Evolutionary conservation across 2,329 filamentous ascomycete genomes (phyloP), one percentile per base, ranked within the genome.

Genomic region (Purpureocillium lavendulum): DNA sequence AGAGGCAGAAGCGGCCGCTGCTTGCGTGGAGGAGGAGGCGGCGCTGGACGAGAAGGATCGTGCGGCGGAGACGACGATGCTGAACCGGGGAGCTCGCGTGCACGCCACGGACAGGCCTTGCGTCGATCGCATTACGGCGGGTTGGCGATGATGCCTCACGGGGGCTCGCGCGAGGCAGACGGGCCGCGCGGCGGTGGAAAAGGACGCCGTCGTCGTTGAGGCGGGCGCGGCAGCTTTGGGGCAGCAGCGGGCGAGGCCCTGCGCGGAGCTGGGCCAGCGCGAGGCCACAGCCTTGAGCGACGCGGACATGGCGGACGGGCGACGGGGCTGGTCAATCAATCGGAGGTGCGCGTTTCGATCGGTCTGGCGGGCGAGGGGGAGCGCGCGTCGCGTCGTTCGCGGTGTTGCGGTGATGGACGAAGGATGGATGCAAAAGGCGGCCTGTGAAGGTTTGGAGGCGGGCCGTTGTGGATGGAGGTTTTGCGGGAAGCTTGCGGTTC

Each of bases 251-350:
- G 50, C 45, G 42, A 58, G 39, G 46, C 45, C 43, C 33, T 45
- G 43, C 36, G 40, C 39, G 36, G 47, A 39, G 40, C 46, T 47
- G 42, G 51, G 56, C 46, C 53, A 52, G 47, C 56, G 55, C 51
- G 57, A 43, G 45, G 56, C 58, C 34, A 58, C 45, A 12, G 55
- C 49, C 50, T 58, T 60, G 24, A 60, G 40, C 31, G 56, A 42
- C 16, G 53, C 55, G 21, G 56, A 50, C 57, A 60, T 60, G 29
- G n/a, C 29, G 29, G n/a, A 30, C 12, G 29, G 21, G 21, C 21
- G 21, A 26, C 10, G 21, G 21, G 21, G 5, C 21, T 26, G 5
- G 21, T 26, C 21, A 10, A 5, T 26, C 21, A 10, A 26, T 26
- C n/a, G n/a, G n/a, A n/a, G n/a, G n/a, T n/a, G n/a, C n/a, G n/a